These are phyloP conservation scores for Aspergillus mulundensis DNA, from an alignment of 495 filamentous ascomycete genomes.

Conservation along the genomic window DNA sequence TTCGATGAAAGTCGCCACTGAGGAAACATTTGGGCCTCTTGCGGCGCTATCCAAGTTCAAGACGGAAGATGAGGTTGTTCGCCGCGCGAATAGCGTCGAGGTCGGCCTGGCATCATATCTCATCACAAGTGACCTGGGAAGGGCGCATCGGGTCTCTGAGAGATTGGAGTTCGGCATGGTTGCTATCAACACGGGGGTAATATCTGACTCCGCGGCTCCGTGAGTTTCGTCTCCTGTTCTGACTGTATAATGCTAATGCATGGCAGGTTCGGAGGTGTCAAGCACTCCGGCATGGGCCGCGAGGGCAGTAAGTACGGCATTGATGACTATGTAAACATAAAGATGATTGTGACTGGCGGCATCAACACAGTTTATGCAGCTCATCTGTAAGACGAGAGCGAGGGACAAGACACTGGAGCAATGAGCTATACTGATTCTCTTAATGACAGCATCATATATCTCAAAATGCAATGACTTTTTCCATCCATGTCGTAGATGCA, in stretches of 20 bases:
- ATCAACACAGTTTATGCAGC: slow-evolving; percentile 32
- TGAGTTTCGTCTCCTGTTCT: neutral
- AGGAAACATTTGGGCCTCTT: slow-evolving; percentile 80
- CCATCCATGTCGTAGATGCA: neutral
- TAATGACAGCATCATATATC: too few relatives aligned
- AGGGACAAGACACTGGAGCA: too few relatives aligned
- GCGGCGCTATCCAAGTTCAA: slow-evolving; percentile 69
- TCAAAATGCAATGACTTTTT: neutral
- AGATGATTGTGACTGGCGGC: slow-evolving; percentile 73
- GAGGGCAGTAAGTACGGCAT: slow-evolving; percentile 75
- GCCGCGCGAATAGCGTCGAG: slow-evolving; percentile 63
- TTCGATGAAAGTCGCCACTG: slow-evolving; percentile 63
- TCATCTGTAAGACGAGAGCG: neutral
- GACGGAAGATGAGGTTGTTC: slow-evolving; percentile 73
- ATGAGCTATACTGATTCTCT: too few relatives aligned
- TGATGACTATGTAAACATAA: slow-evolving; percentile 74
- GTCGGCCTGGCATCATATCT: slow-evolving; percentile 81
- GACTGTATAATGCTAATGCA: slow-evolving; percentile 1
- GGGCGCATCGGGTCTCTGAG: slow-evolving; percentile 67
- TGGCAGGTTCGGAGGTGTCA: slow-evolving; percentile 48
- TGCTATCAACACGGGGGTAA: slow-evolving; percentile 34
- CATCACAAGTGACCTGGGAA: slow-evolving; percentile 59
- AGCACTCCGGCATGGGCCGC: slow-evolving; percentile 50
- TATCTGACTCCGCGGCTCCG: slow-evolving; percentile 19
- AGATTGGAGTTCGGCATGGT: slow-evolving; percentile 57